phyloP scores from a whole-genome alignment of 192 early-diverging fungal species.

The Funneliformis geosporum region DNA sequence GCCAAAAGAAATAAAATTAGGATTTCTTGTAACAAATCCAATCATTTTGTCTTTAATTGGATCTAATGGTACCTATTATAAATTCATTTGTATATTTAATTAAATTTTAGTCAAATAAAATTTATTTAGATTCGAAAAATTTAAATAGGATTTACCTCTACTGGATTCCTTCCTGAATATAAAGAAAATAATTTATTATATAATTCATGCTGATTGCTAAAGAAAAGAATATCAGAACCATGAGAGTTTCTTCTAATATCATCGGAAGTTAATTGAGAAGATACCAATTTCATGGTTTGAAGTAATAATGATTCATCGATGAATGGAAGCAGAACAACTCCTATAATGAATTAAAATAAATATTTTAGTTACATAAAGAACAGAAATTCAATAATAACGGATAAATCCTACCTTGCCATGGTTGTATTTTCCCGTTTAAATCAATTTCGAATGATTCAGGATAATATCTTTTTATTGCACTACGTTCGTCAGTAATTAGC shows the following conservation, averaged over 20 bases:
- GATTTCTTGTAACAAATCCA: constrained; percentile 58
- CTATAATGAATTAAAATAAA: constrained; percentile 36
- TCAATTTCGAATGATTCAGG: constrained; percentile 88
- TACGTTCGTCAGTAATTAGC: constrained; percentile 80
- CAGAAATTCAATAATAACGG: background rate
- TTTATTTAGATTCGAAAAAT: background rate
- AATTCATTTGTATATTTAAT: constrained; percentile 15
- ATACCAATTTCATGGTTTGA: constrained; percentile 64
- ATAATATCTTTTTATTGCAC: constrained; percentile 95
- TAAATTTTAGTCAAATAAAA: too few species aligned
- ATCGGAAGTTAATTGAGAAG: constrained; percentile 65
- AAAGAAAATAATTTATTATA: constrained; percentile 58
- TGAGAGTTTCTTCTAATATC: constrained; percentile 75
- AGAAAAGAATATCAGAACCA: constrained; percentile 60
- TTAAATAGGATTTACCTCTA: constrained; percentile 29
- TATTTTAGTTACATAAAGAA: background rate
- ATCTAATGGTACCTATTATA: constrained; percentile 45
- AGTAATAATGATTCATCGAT: constrained; percentile 86
- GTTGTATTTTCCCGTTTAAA: constrained; percentile 92
- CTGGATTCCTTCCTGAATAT: constrained; percentile 49
- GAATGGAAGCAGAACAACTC: constrained; percentile 91
- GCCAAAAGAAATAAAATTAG: constrained; percentile 49
- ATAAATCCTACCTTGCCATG: constrained; percentile 73
- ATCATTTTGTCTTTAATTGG: constrained; percentile 54
- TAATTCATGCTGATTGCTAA: constrained; percentile 60